A percentile compares a stretch with the other conserved stretches of the same genome.
These are phyloP conservation scores for Ambispora gerdemannii DNA, from an alignment of 192 early-diverging fungal species.

Conservation along the genomic window DNA sequence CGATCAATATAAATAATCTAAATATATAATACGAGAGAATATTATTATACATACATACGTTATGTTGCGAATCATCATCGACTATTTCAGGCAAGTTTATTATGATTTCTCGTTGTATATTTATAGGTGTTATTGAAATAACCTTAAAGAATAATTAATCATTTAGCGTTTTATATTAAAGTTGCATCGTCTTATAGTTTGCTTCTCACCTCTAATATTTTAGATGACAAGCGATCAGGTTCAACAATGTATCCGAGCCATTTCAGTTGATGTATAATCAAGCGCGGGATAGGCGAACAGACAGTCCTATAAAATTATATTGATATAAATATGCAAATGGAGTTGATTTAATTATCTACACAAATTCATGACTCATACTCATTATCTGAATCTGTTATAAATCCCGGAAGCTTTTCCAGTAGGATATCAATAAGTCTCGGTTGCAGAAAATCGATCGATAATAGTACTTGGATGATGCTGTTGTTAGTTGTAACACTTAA, in stretches of 20 bases:
- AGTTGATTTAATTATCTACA: not conserved
- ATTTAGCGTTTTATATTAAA: not conserved
- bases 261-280: slow-evolving; percentile 69
- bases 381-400: slow-evolving; percentile 47
- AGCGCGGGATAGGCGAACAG: slow-evolving; percentile 48
- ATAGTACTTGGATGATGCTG: slow-evolving; percentile 58
- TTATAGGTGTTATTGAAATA: slow-evolving; percentile 55
- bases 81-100: slow-evolving; percentile 71
- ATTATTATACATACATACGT: slow-evolving; percentile 30
- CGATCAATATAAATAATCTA: not conserved
- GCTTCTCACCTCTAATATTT: slow-evolving; percentile 64
- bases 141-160: slow-evolving; percentile 37
- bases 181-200: too few relatives aligned
- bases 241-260: slow-evolving; percentile 74
- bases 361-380: slow-evolving; percentile 7
- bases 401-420: slow-evolving; percentile 63
- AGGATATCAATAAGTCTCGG: slow-evolving; percentile 48
- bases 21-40: not conserved
- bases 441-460: slow-evolving; percentile 61
- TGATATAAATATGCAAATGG: not conserved
- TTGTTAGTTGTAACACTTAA: slow-evolving; percentile 37
- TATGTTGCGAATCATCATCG: slow-evolving; percentile 66
- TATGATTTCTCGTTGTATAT: slow-evolving; percentile 73
- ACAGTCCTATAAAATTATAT: slow-evolving; percentile 38
- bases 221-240: slow-evolving; percentile 54